phyloP scores from a whole-genome alignment of 176 grass and related monocot genomes.

The Aegilops longissima region DNA sequence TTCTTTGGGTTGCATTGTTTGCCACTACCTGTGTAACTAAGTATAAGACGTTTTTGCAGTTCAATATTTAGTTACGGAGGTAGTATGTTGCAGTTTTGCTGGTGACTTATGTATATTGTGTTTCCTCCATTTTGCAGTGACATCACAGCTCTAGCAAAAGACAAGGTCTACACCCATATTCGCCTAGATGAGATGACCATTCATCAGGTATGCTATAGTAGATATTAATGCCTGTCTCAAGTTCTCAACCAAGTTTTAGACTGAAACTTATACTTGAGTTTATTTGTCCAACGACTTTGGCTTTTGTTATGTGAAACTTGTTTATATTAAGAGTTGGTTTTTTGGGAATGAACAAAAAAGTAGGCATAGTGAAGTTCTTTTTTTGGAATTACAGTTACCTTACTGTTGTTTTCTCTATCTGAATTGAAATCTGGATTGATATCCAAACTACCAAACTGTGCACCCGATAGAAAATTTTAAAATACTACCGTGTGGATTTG shows the following conservation, averaged over 20 bases:
- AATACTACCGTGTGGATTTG: neutral
- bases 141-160: constrained; percentile 98
- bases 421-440: neutral
- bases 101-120: neutral
- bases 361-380: neutral
- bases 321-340: neutral
- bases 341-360: neutral
- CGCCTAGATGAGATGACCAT: constrained; percentile 93
- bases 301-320: neutral
- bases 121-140: constrained; percentile 67
- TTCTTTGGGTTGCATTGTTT: neutral
- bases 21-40: too few relatives aligned
- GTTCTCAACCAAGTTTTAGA: neutral
- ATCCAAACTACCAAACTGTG: too few relatives aligned
- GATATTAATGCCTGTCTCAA: neutral
- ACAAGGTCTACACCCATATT: constrained; percentile 89
- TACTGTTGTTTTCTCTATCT: neutral
- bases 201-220: constrained; percentile 62
- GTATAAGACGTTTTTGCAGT: too few relatives aligned
- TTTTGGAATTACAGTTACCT: neutral
- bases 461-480: neutral
- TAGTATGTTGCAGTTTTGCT: neutral
- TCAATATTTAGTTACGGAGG: too few relatives aligned
- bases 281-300: neutral
- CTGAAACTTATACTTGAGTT: neutral